Evolutionary conservation across 192 early-diverging fungal genomes (phyloP), one percentile per base, ranked within the genome.

Genomic region (Coemansia interrupta): DNA sequence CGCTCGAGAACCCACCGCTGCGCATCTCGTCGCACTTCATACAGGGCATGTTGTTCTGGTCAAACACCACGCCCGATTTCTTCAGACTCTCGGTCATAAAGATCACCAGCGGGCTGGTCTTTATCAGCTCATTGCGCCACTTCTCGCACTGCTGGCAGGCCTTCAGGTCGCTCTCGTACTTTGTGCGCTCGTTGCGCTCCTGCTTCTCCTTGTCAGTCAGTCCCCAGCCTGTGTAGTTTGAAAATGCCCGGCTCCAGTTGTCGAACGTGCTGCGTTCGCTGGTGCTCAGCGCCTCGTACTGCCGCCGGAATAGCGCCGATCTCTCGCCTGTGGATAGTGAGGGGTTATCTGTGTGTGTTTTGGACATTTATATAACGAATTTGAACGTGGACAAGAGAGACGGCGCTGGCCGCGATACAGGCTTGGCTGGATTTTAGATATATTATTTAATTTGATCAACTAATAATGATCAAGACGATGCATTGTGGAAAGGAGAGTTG

Each of bases 21-120:
- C 90, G 82, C 54, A 82, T 88, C 17, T 80, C 78, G 55, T 90
- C 87, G 78, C 95, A 97, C 18, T 89, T 87, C 50, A 84, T 78
- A 70, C 95, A 97, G 18, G 83, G 72, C 54, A 97, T 84, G 51
- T 85, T 81, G 20, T 1, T 84, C 78, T 44, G 65, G 8, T 36
- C 72, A 61, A 87, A 70, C 20, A 64, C 70, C 43, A 82, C 89
- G 14, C 91, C 92, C 6, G 84, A 76, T 49, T 86, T 83, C 20
- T 80, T 66, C 10, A 97, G 68, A 30, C 89, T 82, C 51, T 89
- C 82, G 57, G 90, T 74, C 92, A 97, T 93, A 64, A 97, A 97
- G 39, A 71, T 71, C 11, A 95, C 86, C 58, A 91, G 82, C n/a
- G 95, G 89, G 59, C 76, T 79, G 46, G 66, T 70, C 54, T 85